A percentile compares a stretch with the other conserved stretches of the same genome.
phyloP scores from a whole-genome alignment of 768 basidiomycete species.

The Russula ochroleuca region DNA sequence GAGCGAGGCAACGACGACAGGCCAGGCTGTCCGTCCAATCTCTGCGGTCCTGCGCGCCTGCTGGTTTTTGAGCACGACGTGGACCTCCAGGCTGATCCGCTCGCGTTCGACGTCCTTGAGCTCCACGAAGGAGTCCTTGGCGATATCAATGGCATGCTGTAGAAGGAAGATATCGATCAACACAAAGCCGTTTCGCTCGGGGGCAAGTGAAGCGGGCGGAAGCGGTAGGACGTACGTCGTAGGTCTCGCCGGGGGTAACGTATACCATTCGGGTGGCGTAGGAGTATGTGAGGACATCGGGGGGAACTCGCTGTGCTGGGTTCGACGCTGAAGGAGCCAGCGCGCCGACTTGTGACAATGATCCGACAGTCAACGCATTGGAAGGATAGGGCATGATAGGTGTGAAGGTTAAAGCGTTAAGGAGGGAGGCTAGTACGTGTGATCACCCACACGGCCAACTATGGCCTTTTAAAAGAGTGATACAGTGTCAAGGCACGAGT shows the following conservation, averaged over 20 bases:
- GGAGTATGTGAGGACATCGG: conserved; percentile 32
- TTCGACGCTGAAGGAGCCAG: not conserved
- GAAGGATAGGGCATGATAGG: not conserved
- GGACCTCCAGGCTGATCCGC: conserved; percentile 30
- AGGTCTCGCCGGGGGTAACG: conserved; percentile 30
- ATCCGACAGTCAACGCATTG: not conserved
- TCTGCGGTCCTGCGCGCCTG: conserved; percentile 24
- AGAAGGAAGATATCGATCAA: not conserved
- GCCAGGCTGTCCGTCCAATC: conserved; percentile 32
- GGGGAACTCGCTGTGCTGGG: not conserved
- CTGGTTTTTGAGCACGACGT: conserved; percentile 24
- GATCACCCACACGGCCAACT: no score
- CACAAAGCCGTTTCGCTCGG: no score
- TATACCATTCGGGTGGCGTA: conserved; percentile 31
- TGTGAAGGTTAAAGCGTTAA: no score
- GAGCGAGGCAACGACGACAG: conserved; percentile 25
- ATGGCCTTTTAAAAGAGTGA: not conserved
- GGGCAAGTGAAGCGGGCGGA: no score
- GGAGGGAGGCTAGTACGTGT: not conserved
- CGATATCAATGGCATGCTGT: conserved; percentile 30
- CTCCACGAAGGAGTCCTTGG: conserved; percentile 27
- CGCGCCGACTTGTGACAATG: not conserved
- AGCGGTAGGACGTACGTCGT: conserved; percentile 23
- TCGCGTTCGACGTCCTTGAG: conserved; percentile 26
- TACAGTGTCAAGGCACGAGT: not conserved